Percentiles rank a stretch among this genome's conserved stretches.
phyloP scores from a whole-genome alignment of 345 rosid species.

The Salix udensis region DNA sequence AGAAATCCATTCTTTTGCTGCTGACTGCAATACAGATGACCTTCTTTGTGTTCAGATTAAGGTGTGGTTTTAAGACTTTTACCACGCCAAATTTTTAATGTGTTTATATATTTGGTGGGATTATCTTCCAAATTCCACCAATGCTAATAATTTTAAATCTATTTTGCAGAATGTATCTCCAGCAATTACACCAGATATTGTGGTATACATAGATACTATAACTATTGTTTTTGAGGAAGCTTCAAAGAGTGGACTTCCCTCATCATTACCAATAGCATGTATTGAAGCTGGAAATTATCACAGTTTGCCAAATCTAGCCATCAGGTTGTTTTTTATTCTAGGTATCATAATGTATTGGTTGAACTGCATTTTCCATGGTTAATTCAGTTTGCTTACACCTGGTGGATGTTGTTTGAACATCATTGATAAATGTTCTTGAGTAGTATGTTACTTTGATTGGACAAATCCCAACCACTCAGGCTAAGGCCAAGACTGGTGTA shows the following conservation, averaged over 20 bases:
- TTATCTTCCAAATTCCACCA: background rate
- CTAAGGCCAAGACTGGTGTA: background rate
- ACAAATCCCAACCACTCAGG: conserved; percentile 5
- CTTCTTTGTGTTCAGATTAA: conserved; percentile 93
- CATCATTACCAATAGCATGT: conserved; percentile 87
- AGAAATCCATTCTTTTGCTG: conserved; percentile 72
- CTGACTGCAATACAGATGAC: conserved; percentile 90
- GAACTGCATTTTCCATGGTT: conserved; percentile 1
- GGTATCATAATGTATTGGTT: conserved; percentile 16
- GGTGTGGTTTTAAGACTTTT: conserved; percentile 43
- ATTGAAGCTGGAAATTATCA: conserved; percentile 86
- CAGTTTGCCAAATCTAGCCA: conserved; percentile 80
- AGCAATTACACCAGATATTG: conserved; percentile 58
- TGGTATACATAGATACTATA: conserved; percentile 80
- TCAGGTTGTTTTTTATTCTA: conserved; percentile 54
- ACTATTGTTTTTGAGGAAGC: conserved; percentile 86
- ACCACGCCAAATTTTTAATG: background rate
- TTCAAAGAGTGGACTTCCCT: conserved; percentile 59
- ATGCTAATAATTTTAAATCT: conserved; percentile 3
- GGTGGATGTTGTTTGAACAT: background rate
- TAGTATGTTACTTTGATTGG: background rate
- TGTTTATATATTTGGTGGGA: conserved; percentile 5
- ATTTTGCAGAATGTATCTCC: conserved; percentile 84
- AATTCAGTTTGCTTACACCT: conserved; percentile 1
- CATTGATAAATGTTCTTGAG: conserved; percentile 2